Base-by-base conservation (phyloP, 257 asterid species). In the Solanum clarkiae region DNA sequence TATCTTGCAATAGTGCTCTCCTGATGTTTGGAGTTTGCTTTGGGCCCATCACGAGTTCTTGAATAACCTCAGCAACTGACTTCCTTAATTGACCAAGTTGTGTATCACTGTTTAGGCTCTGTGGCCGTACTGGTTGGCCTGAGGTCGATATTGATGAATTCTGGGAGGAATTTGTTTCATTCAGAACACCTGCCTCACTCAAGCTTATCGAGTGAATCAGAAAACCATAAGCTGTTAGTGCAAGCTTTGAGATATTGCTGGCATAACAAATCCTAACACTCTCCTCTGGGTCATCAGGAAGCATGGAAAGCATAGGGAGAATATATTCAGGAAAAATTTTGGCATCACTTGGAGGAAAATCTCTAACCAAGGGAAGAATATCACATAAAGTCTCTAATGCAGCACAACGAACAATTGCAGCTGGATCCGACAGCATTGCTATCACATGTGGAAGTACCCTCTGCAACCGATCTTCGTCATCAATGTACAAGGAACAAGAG, bases 301-400 rank as follows among this genome's bases (percentile, higher is more conserved):
- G 80, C 80, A 70, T 70, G 80, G 80, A 70, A 70, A 70, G 94
- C 99, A 97, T 97, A 7, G 99, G 99, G 89, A 97, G 95, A 86
- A 95, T 95, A 88, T 97, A 97, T 88, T 97, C 99, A 0, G 99
- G 99, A 87, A 97, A 97, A 10, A 97, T 97, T 93, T 97, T 97
- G 91, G 99, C 99, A 90, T 97, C 99, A 90, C 99, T 97, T 1
- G 99, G 99, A 84, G 99, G 98, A 84, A 97, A 97, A 90, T 95
- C 99, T 90, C 98, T 89, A 83, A 97, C 95, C 56, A 95, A 86
- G 87, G 99, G 98, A 86, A 97, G 98, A 91, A 97, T 95, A 90
- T 97, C 99, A 57, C 99, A 97, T 86, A 95, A 85, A 84, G 99
- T 93, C 91, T 97, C 99, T 77, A 97, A 86, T 45, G 99, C 98